phyloP scores from a whole-genome alignment of 139 green algal genomes.

The Choricystis sp. region DNA sequence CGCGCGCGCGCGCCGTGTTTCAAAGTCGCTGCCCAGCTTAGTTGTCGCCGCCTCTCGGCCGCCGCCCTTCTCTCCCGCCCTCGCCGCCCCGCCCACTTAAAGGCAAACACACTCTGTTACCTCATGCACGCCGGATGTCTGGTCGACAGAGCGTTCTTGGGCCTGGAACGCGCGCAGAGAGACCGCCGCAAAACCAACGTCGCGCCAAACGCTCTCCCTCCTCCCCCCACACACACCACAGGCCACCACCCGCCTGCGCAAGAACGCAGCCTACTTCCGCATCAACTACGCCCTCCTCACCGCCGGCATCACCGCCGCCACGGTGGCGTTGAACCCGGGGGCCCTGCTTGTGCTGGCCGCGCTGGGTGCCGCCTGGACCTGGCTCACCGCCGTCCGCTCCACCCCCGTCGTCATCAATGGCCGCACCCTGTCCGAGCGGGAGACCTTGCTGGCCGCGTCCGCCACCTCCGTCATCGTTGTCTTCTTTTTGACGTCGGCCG shows the following conservation, averaged over 20 bases:
- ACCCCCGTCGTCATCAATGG: slow-evolving; percentile 58
- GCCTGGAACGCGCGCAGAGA: no score
- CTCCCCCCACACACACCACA: slow-evolving; percentile 13
- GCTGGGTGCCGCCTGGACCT: slow-evolving; percentile 61
- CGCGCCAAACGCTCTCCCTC: neutral
- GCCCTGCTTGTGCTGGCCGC: slow-evolving; percentile 39
- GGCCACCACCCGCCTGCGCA: slow-evolving; percentile 51
- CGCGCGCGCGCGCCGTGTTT: no score
- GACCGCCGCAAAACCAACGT: neutral
- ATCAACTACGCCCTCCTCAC: slow-evolving; percentile 80
- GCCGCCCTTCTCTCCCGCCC: no score
- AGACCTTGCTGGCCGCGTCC: slow-evolving; percentile 69
- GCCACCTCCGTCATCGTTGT: slow-evolving; percentile 56
- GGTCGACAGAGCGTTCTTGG: neutral
- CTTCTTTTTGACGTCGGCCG: slow-evolving; percentile 88
- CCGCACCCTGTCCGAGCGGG: slow-evolving; percentile 60
- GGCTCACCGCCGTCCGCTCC: slow-evolving; percentile 60
- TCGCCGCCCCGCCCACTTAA: no score
- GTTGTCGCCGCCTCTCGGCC: no score
- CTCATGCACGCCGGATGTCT: neutral
- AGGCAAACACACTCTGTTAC: neutral
- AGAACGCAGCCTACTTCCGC: slow-evolving; percentile 81
- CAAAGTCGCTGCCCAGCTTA: no score
- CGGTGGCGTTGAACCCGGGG: slow-evolving; percentile 25
- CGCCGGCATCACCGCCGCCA: slow-evolving; percentile 41